Conservation (phyloP, 1,284 basidiomycete species). For the Fomitopsis pinicola region DNA sequence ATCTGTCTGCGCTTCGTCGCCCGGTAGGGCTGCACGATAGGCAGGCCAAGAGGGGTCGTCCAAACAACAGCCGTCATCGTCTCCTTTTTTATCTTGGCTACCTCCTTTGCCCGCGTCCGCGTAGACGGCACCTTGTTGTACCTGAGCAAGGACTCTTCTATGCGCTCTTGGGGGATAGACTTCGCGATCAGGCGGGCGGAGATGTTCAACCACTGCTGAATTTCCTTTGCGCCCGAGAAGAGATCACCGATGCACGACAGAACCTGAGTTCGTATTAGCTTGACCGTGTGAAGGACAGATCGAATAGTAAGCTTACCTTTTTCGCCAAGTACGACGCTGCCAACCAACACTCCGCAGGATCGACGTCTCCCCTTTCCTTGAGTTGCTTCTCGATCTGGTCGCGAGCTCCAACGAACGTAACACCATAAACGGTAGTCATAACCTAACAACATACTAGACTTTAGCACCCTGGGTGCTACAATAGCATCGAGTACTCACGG, state of each 20-base stretch:
- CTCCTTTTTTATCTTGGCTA: conserved; percentile 58
- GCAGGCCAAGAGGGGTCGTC: conserved; percentile 93
- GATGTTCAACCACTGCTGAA: conserved; percentile 89
- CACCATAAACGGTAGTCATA: conserved; percentile 99
- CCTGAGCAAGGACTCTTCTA: conserved; percentile 40
- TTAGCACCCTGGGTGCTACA: not conserved
- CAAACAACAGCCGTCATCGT: conserved; percentile 97
- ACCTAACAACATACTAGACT: conserved; percentile 43
- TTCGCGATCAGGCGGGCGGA: conserved; percentile 86
- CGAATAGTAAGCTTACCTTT: conserved; percentile 41
- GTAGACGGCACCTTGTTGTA: not conserved
- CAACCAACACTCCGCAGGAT: conserved; percentile 68
- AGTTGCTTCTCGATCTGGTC: conserved; percentile 95
- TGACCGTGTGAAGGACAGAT: not conserved
- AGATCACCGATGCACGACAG: conserved; percentile 88
- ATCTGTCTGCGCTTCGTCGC: conserved; percentile 82
- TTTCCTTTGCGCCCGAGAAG: conserved; percentile 87
- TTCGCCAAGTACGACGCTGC: conserved; percentile 84
- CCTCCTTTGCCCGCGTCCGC: conserved; percentile 20
- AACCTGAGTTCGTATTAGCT: conserved; percentile 36
- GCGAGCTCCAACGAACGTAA: conserved; percentile 93
- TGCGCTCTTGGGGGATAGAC: conserved; percentile 77
- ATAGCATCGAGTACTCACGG: conserved; percentile 42
- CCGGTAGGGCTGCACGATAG: conserved; percentile 96
- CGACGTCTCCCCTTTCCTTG: conserved; percentile 72